Evolutionary conservation across 2,329 filamentous ascomycete species (phyloP), one percentile per base, ranked within the genome.

Genomic region (Fusarium guadeloupense): DNA sequence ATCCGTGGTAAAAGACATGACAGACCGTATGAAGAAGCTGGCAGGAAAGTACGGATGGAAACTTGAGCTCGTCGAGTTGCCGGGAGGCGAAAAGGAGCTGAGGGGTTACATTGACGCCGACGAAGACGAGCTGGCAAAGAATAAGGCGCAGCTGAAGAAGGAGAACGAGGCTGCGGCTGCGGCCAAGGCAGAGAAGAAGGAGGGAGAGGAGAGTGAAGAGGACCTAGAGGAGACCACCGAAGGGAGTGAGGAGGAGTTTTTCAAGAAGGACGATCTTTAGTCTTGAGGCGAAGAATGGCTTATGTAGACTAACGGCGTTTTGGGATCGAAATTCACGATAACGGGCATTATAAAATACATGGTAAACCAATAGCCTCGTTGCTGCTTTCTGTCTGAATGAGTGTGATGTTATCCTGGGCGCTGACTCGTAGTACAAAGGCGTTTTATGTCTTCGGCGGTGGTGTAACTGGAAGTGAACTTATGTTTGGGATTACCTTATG

Each of bases 31-130:
- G 54, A 82, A 90, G 71, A 83, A 86, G 67, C 71, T 90, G 34
- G 91, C 91, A 0, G 85, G 87, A 4, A 86, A 89, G 8, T 85
- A 87, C 63, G 86, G 87, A 14, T 97, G 93, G 92, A 90, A 88
- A 68, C 78, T 97, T 55, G 91, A 95, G 74, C 81, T 95, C 13
- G 85, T 95, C 1, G 89, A 95, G 69, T 81, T 86, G 10, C 84
- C 88, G 1, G 66, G 59, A 2, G 82, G 84, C 19, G 77, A 81
- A 5, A 70, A 76, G 59, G 89, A 92, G 71, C 85, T 94, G 34
- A 80, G 89, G 38, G 91, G 89, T 1, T 85, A 91, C 35, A 83
- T 94, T 14, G 87, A 89, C 23, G 82, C 84, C 2, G 80, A 84
- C 1, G 79, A 81, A 9, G 73, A 77, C 9, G 72, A 64, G 33